A percentile compares a stretch with the other conserved stretches of the same genome.
Conservation (phyloP, 2,329 filamentous ascomycete genomes). For the Botrytis medusae region DNA sequence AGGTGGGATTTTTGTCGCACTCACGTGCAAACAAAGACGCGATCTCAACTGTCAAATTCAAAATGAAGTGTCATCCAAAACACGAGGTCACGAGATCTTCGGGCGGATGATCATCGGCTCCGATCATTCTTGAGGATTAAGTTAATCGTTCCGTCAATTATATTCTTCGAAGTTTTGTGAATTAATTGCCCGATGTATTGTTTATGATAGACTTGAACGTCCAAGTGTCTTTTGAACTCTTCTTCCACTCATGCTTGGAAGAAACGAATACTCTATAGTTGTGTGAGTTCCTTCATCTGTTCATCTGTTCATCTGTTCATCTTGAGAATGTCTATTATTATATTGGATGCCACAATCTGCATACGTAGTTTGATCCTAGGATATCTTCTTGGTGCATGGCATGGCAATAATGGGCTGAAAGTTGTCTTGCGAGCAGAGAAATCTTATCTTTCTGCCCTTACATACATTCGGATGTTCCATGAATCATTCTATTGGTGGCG, state of each 20-base stretch:
- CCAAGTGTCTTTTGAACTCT: not conserved
- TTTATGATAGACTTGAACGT: not conserved
- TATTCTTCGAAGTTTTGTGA: not conserved
- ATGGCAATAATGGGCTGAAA: too few species aligned
- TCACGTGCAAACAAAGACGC: not conserved
- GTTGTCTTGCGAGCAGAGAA: not conserved
- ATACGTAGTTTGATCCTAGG: not conserved
- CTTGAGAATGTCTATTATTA: not conserved
- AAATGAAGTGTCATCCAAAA: not conserved
- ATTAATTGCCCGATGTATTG: not conserved
- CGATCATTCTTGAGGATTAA: too few species aligned
- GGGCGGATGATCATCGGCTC: not conserved
- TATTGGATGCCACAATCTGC: not conserved
- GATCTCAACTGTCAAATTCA: not conserved
- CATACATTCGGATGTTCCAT: not conserved
- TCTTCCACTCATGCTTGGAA: not conserved
- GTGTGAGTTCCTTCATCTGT: not conserved
- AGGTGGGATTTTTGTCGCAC: not conserved
- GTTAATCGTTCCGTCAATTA: not conserved
- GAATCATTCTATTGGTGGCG: slow-evolving; percentile 5
- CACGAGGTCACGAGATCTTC: not conserved
- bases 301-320: not conserved
- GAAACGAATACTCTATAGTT: not conserved
- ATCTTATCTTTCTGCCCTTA: not conserved
- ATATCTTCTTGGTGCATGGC: not conserved